These are phyloP conservation scores for Cyclotella distinguenda DNA, from an alignment of 108 stramenopile species.

Conservation along the genomic window DNA sequence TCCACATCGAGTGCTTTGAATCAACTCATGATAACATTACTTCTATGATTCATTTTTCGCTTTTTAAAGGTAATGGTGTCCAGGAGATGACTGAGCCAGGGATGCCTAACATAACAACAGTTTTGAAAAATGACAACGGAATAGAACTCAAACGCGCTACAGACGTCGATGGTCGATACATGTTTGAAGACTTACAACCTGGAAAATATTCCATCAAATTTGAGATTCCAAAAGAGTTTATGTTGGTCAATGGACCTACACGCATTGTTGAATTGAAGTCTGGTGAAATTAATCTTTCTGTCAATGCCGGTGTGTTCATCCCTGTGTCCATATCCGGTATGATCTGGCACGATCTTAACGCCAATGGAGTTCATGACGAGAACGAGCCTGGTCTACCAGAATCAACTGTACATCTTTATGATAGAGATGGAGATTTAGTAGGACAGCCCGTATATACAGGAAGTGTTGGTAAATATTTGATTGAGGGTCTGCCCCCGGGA, in stretches of 20 bases:
- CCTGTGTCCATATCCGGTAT: slow-evolving; percentile 38
- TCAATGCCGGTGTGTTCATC: slow-evolving; percentile 45
- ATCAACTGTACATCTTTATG: slow-evolving; percentile 23
- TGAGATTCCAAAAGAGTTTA: slow-evolving; percentile 27
- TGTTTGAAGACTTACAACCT: slow-evolving; percentile 23
- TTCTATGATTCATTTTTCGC: too few species aligned
- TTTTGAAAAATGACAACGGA: slow-evolving; percentile 18
- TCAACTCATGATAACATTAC: too few species aligned
- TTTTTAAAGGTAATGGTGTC: slow-evolving; percentile 30
- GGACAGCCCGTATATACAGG: slow-evolving; percentile 6
- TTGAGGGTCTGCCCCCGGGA: slow-evolving; percentile 42
- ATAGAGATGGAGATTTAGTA: slow-evolving; percentile 37
- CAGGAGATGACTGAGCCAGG: slow-evolving; percentile 35
- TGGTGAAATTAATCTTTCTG: slow-evolving; percentile 27
- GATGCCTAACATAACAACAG: slow-evolving; percentile 20
- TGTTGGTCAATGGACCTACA: too few species aligned
- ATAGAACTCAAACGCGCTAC: slow-evolving; percentile 9
- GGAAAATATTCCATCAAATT: slow-evolving; percentile 43
- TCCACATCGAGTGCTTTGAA: too few species aligned
- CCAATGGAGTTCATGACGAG: slow-evolving; percentile 33
- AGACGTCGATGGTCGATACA: slow-evolving; percentile 33
- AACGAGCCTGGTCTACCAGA: slow-evolving; percentile 33
- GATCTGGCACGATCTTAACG: slow-evolving; percentile 48
- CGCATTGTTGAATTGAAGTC: too few species aligned
- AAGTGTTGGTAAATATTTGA: slow-evolving; percentile 17